A percentile compares a stretch with the other conserved stretches of the same genome.
phyloP scores from a whole-genome alignment of 2,329 filamentous ascomycete genomes.

The Davidsoniella eucalypti region DNA sequence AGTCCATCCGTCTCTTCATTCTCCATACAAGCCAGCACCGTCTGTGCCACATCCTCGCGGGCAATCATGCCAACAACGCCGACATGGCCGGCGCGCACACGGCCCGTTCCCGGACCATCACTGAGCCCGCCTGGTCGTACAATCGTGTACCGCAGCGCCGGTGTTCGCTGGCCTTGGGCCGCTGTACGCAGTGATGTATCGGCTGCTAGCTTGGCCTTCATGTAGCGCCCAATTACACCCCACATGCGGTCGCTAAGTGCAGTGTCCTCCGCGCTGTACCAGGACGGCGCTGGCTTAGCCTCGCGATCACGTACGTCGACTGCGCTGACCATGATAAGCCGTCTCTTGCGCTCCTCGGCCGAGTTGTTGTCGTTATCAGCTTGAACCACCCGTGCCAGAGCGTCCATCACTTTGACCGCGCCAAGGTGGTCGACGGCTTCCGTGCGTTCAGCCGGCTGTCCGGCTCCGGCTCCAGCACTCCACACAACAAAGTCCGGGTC shows the following conservation, averaged over 20 bases:
- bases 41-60: constrained; percentile 28
- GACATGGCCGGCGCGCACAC: constrained; percentile 26
- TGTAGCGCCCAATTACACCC: constrained; percentile 23
- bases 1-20: constrained; percentile 24
- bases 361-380: neutral
- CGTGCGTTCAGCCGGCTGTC: constrained; percentile 22
- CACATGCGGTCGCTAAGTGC: constrained; percentile 23
- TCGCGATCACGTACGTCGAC: constrained; percentile 27
- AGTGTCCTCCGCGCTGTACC: constrained; percentile 26
- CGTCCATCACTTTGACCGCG: constrained; percentile 29
- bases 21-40: constrained; percentile 25
- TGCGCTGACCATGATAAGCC: constrained; percentile 30
- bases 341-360: constrained; percentile 18
- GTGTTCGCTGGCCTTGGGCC: constrained; percentile 17
- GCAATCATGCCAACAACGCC: constrained; percentile 22
- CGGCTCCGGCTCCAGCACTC: constrained; percentile 17
- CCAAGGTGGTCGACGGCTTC: constrained; percentile 28
- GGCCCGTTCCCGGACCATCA: constrained; percentile 23
- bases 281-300: constrained; percentile 22
- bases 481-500: constrained; percentile 21
- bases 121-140: constrained; percentile 25
- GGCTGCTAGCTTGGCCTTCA: constrained; percentile 26
- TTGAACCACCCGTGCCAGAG: constrained; percentile 21
- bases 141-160: constrained; percentile 28
- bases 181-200: constrained; percentile 24